phyloP scores from a whole-genome alignment of 371 early-diverging fungal species.

The Syncephalis fuscata region DNA sequence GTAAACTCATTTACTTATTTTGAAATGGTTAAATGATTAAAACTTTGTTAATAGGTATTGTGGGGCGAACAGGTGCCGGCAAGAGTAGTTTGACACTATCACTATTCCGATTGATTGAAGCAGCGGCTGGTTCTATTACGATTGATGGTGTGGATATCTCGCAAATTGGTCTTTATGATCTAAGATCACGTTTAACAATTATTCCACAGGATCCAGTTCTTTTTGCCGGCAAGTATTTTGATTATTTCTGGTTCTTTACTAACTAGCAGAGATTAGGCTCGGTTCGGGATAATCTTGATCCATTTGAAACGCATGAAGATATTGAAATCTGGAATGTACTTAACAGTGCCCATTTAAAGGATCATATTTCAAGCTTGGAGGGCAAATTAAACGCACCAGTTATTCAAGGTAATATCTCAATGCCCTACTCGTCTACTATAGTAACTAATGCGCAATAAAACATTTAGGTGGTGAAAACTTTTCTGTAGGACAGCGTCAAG shows the following conservation, averaged over 20 bases:
- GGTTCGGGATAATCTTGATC: constrained; percentile 58
- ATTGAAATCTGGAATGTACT: constrained; percentile 70
- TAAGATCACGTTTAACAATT: constrained; percentile 39
- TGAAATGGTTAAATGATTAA: too few relatives aligned
- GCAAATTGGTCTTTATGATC: constrained; percentile 30
- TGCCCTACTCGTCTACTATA: too few relatives aligned
- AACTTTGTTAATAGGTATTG: constrained; percentile 13
- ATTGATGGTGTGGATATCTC: constrained; percentile 46
- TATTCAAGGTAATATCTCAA: constrained; percentile 45
- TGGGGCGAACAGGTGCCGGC: constrained; percentile 33
- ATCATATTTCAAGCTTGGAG: constrained; percentile 34
- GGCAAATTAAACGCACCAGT: constrained; percentile 51
- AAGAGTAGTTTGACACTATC: constrained; percentile 36
- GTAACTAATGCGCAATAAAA: too few relatives aligned
- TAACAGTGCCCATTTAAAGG: constrained; percentile 51
- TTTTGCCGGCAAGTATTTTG: constrained; percentile 15
- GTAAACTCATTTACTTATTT: constrained; percentile 8
- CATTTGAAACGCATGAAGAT: constrained; percentile 50
- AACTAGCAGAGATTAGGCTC: constrained; percentile 8
- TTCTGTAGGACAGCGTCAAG: constrained; percentile 67
- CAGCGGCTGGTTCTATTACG: constrained; percentile 34
- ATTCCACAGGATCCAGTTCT: constrained; percentile 42
- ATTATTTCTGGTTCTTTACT: not conserved
- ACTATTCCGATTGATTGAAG: constrained; percentile 50
- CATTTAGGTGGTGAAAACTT: constrained; percentile 44